Conservation (phyloP, 2,329 filamentous ascomycete species). For the Arthroderma sp. region DNA sequence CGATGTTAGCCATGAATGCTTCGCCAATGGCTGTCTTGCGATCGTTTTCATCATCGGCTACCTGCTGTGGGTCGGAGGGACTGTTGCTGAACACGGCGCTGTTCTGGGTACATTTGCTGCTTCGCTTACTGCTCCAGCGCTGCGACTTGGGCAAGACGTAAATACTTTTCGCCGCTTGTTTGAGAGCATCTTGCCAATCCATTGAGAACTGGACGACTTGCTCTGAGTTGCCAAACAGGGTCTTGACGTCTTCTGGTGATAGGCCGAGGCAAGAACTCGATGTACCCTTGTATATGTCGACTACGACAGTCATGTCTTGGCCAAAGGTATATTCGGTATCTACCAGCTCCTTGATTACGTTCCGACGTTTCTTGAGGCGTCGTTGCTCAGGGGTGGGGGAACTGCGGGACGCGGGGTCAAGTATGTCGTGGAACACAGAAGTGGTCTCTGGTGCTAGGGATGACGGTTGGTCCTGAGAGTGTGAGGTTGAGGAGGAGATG, state of each 20-base stretch:
- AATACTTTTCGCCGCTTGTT: constrained; percentile 64
- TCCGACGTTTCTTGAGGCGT: constrained; percentile 65
- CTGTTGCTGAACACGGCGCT: constrained; percentile 13
- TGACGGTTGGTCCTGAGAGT: neutral
- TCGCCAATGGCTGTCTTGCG: constrained; percentile 46
- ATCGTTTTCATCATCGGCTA: constrained; percentile 45
- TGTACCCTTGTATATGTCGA: constrained; percentile 95
- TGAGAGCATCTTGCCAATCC: constrained; percentile 64
- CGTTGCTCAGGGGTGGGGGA: constrained; percentile 31
- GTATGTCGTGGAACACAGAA: constrained; percentile 13
- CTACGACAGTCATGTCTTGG: constrained; percentile 91
- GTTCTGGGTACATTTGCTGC: constrained; percentile 31
- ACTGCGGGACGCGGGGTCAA: constrained; percentile 13
- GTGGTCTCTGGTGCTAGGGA: constrained; percentile 2
- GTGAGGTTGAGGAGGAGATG: constrained; percentile 24
- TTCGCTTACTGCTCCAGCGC: constrained; percentile 43
- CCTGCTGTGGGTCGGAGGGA: constrained; percentile 22
- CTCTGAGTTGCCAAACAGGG: constrained; percentile 85
- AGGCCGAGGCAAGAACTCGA: constrained; percentile 69
- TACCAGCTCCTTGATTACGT: constrained; percentile 81
- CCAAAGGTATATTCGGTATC: constrained; percentile 88
- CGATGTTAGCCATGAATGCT: constrained; percentile 45
- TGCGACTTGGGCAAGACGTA: constrained; percentile 55
- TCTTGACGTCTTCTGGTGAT: constrained; percentile 70
- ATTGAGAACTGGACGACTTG: constrained; percentile 82